phyloP scores from a whole-genome alignment of 2,329 filamentous ascomycete species.

The Xylariaceae sp. region DNA sequence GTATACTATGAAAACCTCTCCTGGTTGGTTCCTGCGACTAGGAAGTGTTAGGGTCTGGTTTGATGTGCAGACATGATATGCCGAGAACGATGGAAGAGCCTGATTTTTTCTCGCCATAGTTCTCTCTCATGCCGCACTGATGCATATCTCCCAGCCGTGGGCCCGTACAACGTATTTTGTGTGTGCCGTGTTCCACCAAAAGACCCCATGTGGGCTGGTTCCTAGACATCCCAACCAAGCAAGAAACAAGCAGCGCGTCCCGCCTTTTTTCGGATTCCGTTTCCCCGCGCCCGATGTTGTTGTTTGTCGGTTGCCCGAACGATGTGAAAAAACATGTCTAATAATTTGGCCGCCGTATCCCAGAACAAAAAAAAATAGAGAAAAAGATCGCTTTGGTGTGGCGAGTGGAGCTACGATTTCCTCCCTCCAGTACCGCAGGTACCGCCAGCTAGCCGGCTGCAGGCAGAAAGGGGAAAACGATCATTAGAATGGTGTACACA shows the following conservation, averaged over 20 bases:
- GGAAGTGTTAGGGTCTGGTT: neutral
- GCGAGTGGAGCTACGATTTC: slow-evolving; percentile 10
- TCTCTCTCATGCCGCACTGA: neutral
- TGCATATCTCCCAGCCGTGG: neutral
- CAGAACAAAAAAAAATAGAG: slow-evolving; percentile 12
- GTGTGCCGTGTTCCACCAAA: slow-evolving; percentile 4
- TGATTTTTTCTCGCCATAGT: neutral
- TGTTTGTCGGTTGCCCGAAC: slow-evolving; percentile 38
- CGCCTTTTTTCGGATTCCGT: slow-evolving; percentile 23
- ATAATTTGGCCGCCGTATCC: slow-evolving; percentile 20
- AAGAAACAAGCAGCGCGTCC: slow-evolving; percentile 22
- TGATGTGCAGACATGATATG: neutral
- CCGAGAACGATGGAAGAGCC: neutral
- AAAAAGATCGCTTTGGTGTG: slow-evolving; percentile 17
- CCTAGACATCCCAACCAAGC: slow-evolving; percentile 13
- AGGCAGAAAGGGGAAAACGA: neutral
- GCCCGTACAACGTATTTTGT: slow-evolving; percentile 8
- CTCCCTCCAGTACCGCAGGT: slow-evolving; percentile 1
- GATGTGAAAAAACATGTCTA: slow-evolving; percentile 35
- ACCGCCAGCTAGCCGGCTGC: slow-evolving; percentile 5
- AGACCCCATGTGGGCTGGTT: neutral
- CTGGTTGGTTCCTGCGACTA: no score
- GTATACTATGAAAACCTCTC: slow-evolving; percentile 12
- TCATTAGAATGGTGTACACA: slow-evolving; percentile 20
- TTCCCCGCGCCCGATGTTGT: slow-evolving; percentile 19